A percentile compares a stretch with the other conserved stretches of the same genome.
phyloP scores from a whole-genome alignment of 495 filamentous ascomycete species.

The Tuber calosporum region DNA sequence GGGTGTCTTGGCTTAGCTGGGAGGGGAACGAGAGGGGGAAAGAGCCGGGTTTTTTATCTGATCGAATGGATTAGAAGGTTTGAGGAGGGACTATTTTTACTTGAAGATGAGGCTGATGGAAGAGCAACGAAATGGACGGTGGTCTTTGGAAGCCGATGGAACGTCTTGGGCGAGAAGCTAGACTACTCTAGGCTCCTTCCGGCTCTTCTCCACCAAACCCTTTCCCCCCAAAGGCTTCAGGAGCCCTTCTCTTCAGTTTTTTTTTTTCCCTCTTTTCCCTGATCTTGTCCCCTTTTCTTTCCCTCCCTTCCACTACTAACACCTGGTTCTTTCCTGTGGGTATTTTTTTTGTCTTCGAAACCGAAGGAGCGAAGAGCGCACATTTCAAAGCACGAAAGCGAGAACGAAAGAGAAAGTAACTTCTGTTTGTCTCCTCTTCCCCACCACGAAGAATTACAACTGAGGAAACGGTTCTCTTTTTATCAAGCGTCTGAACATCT shows the following conservation, averaged over 20 bases:
- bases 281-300: constrained; percentile 8
- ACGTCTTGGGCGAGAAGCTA: constrained; percentile 32
- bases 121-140: constrained; percentile 33
- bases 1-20: not conserved
- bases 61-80: not conserved
- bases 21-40: not conserved
- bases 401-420: not conserved
- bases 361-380: not conserved
- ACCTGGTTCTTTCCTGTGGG: constrained; percentile 2
- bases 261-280: constrained; percentile 9
- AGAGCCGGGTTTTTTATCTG: not conserved
- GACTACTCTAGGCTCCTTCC: constrained; percentile 19
- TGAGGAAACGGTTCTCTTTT: not conserved
- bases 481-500: not conserved
- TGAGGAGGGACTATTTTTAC: not conserved
- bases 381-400: not conserved
- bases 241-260: constrained; percentile 9
- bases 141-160: constrained; percentile 35
- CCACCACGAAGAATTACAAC: not conserved
- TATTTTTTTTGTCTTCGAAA: not conserved
- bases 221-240: constrained; percentile 30
- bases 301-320: constrained; percentile 16
- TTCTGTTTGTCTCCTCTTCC: constrained; percentile 15
- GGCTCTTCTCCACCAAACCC: constrained; percentile 26
- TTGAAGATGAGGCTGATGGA: constrained; percentile 37